Conservation (phyloP, 768 basidiomycete species). For the Gymnopilus dilepis region DNA sequence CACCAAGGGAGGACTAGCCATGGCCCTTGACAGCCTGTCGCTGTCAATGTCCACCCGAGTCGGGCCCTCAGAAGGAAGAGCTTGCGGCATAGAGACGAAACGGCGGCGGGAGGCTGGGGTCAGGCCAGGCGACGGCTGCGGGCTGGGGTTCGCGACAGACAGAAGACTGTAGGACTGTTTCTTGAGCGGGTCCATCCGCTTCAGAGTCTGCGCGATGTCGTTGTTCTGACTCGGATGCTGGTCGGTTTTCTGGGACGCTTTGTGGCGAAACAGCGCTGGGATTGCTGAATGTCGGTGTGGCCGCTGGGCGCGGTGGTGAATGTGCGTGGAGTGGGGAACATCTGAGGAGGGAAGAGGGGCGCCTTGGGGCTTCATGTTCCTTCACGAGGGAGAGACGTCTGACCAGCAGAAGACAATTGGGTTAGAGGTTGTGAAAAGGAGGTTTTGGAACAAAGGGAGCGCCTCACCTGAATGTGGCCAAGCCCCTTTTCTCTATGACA, state of each 20-base stretch:
- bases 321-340: not conserved
- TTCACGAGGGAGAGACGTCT: not conserved
- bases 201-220: not conserved
- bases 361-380: not conserved
- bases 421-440: not conserved
- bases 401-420: not conserved
- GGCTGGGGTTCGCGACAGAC: not conserved
- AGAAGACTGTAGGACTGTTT: constrained; percentile 1
- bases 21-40: constrained; percentile 6
- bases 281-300: not conserved
- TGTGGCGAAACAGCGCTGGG: not conserved
- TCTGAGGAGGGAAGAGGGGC: not conserved
- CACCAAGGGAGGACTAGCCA: constrained; percentile 29
- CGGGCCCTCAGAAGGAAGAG: constrained; percentile 15
- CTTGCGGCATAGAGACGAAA: constrained; percentile 28
- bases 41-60: constrained; percentile 12
- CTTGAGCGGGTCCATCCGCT: not conserved
- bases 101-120: constrained; percentile 9
- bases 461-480: no score
- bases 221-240: not conserved
- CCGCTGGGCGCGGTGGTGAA: not conserved
- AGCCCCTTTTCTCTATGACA: no score
- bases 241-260: not conserved
- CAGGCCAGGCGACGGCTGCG: not conserved
- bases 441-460: not conserved